These are phyloP conservation scores for Pseudofabraea citricarpa DNA, from an alignment of 2,329 filamentous ascomycete genomes.

Conservation along the genomic window DNA sequence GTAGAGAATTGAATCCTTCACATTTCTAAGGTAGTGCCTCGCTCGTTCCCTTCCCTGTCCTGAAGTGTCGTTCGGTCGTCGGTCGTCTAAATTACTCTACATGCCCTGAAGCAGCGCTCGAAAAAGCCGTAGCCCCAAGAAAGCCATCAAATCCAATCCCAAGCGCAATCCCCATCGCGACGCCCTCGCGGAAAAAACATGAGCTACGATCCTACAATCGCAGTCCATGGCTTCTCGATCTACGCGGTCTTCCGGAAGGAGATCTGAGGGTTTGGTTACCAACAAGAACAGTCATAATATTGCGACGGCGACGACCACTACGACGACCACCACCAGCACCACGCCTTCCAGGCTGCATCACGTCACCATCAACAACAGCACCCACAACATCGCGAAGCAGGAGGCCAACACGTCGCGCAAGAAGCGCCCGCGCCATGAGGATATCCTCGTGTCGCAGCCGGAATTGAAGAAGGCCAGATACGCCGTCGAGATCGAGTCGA, in stretches of 20 bases:
- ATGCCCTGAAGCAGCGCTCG: too few species aligned
- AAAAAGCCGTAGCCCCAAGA: too few species aligned
- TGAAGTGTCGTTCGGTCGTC: too few species aligned
- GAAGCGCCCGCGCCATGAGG: constrained; percentile 46
- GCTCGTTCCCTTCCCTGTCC: too few species aligned
- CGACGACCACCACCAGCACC: constrained; percentile 24
- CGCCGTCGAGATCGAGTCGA: constrained; percentile 45
- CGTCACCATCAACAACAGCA: constrained; percentile 20
- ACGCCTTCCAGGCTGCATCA: constrained; percentile 14
- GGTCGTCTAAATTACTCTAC: too few species aligned
- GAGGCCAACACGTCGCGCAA: constrained; percentile 32
- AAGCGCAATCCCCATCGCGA: too few species aligned
- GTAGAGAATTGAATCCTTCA: too few species aligned
- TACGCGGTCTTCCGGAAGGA: constrained; percentile 43
- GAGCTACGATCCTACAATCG: constrained; percentile 20
- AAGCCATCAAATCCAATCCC: too few species aligned
- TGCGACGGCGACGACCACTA: constrained; percentile 22
- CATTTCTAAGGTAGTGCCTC: too few species aligned
- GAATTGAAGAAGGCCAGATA: constrained; percentile 44
- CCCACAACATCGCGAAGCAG: constrained; percentile 7
- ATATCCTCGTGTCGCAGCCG: constrained; percentile 32
- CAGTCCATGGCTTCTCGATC: constrained; percentile 43
- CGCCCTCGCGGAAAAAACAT: constrained; percentile 24
- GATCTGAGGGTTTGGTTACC: constrained; percentile 38
- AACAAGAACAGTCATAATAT: constrained; percentile 20